Percentiles rank a stretch among this genome's conserved stretches.
These are phyloP conservation scores for Clarireedia paspali DNA, from an alignment of 2,329 filamentous ascomycete genomes.

Conservation along the genomic window DNA sequence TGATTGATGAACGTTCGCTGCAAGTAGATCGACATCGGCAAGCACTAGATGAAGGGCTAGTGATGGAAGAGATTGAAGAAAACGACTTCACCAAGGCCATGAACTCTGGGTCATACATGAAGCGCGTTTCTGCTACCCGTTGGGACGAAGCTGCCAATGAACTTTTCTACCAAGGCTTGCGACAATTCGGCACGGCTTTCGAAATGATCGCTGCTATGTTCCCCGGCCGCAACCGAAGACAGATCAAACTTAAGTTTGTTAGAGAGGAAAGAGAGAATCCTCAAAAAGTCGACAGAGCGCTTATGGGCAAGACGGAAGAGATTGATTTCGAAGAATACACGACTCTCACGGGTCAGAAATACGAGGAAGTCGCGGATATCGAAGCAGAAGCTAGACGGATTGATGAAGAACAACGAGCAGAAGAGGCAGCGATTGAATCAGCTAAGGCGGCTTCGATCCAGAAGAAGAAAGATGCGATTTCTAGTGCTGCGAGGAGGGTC, in stretches of 20 bases:
- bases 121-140: slow-evolving; percentile 53
- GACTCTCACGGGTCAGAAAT: slow-evolving; percentile 43
- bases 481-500: slow-evolving; percentile 12
- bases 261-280: slow-evolving; percentile 66
- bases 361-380: slow-evolving; percentile 48
- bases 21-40: slow-evolving; percentile 61
- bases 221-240: slow-evolving; percentile 59
- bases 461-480: slow-evolving; percentile 26
- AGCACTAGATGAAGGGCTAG: slow-evolving; percentile 45
- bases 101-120: slow-evolving; percentile 61
- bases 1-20: slow-evolving; percentile 60
- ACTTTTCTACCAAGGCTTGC: slow-evolving; percentile 66
- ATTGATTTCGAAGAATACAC: slow-evolving; percentile 57
- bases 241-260: slow-evolving; percentile 77
- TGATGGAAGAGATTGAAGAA: slow-evolving; percentile 57
- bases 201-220: slow-evolving; percentile 74
- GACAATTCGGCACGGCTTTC: slow-evolving; percentile 78
- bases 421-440: slow-evolving; percentile 41
- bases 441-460: slow-evolving; percentile 17
- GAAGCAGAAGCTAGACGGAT: slow-evolving; percentile 42
- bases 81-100: slow-evolving; percentile 69
- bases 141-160: slow-evolving; percentile 69
- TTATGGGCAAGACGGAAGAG: slow-evolving; percentile 52
- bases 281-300: slow-evolving; percentile 51
- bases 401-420: slow-evolving; percentile 37